These are phyloP conservation scores for Allantophomopsis cytisporea DNA, from an alignment of 2,329 filamentous ascomycete species.

Conservation along the genomic window DNA sequence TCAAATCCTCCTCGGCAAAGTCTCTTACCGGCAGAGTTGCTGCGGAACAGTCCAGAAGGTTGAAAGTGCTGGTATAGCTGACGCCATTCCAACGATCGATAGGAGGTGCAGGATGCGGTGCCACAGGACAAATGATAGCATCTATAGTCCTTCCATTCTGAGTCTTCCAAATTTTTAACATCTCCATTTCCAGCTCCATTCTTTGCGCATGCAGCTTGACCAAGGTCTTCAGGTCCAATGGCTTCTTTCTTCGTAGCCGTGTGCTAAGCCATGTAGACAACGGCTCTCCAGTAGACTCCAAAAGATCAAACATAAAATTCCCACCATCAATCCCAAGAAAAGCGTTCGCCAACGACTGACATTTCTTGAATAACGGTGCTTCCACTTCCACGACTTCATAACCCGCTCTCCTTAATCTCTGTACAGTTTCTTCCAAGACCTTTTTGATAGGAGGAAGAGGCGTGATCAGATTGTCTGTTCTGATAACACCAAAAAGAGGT, in stretches of 20 bases:
- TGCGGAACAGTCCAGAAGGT: slow-evolving; percentile 48
- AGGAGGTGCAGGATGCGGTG: slow-evolving; percentile 47
- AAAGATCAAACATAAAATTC: slow-evolving; percentile 36
- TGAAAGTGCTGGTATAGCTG: slow-evolving; percentile 47
- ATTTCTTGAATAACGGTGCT: slow-evolving; percentile 30
- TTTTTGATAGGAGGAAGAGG: slow-evolving; percentile 35
- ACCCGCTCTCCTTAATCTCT: slow-evolving; percentile 23
- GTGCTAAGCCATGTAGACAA: slow-evolving; percentile 44
- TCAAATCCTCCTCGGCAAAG: slow-evolving; percentile 33
- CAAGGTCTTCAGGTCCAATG: slow-evolving; percentile 31
- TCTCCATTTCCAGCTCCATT: slow-evolving; percentile 35
- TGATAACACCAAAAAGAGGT: slow-evolving; percentile 30
- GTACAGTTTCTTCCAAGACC: slow-evolving; percentile 29
- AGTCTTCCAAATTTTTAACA: slow-evolving; percentile 42
- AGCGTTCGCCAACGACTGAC: neutral
- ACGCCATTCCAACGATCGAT: slow-evolving; percentile 50
- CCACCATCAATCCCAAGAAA: neutral
- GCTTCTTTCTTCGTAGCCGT: slow-evolving; percentile 32
- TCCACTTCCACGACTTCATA: slow-evolving; percentile 46
- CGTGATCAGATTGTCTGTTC: slow-evolving; percentile 32
- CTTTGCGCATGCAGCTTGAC: slow-evolving; percentile 37
- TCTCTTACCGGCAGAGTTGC: slow-evolving; percentile 39
- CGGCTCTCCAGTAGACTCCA: slow-evolving; percentile 40
- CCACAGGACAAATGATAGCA: slow-evolving; percentile 48
- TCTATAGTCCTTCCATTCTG: slow-evolving; percentile 32